Evolutionary conservation across 2,329 filamentous ascomycete genomes (phyloP).

Genomic region (Botrytis paeoniae): DNA sequence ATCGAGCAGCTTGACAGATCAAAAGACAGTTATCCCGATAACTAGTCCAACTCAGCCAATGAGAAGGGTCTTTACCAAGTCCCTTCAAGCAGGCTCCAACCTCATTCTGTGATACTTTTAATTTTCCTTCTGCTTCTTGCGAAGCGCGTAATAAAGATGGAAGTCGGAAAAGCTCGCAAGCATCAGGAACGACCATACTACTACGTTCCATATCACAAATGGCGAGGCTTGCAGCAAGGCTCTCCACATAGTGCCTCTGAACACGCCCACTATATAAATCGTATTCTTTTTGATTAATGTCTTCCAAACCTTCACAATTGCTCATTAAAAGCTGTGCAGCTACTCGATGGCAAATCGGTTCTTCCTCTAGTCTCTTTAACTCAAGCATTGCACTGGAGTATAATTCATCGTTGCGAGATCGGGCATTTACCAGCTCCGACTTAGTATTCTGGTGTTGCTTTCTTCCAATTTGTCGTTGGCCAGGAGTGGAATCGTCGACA

Average conservation of each 20-base stretch:
- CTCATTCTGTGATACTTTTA: constrained; percentile 31
- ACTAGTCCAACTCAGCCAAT: constrained; percentile 65
- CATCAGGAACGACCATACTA: constrained; percentile 46
- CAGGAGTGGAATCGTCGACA: constrained; percentile 5
- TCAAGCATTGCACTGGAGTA: constrained; percentile 37
- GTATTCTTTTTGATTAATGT: constrained; percentile 32
- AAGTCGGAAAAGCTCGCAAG: constrained; percentile 48
- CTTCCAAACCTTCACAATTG: constrained; percentile 36
- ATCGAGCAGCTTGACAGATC: constrained; percentile 59
- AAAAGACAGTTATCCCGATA: constrained; percentile 57
- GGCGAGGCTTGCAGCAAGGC: constrained; percentile 60
- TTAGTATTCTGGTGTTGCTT: constrained; percentile 18
- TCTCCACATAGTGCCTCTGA: constrained; percentile 49
- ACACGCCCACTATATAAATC: constrained; percentile 33
- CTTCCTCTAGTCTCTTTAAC: constrained; percentile 34
- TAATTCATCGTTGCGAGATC: constrained; percentile 30
- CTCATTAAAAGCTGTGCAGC: constrained; percentile 38
- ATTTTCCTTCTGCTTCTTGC: constrained; percentile 36
- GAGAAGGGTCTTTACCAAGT: constrained; percentile 53
- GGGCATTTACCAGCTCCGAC: constrained; percentile 27
- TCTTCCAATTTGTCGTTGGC: not conserved
- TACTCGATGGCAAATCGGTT: constrained; percentile 37
- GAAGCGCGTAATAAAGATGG: constrained; percentile 39
- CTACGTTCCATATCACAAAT: constrained; percentile 59
- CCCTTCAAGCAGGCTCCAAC: constrained; percentile 52